phyloP scores from a whole-genome alignment of 106 monocot species.

The Narthecium ossifragum region DNA sequence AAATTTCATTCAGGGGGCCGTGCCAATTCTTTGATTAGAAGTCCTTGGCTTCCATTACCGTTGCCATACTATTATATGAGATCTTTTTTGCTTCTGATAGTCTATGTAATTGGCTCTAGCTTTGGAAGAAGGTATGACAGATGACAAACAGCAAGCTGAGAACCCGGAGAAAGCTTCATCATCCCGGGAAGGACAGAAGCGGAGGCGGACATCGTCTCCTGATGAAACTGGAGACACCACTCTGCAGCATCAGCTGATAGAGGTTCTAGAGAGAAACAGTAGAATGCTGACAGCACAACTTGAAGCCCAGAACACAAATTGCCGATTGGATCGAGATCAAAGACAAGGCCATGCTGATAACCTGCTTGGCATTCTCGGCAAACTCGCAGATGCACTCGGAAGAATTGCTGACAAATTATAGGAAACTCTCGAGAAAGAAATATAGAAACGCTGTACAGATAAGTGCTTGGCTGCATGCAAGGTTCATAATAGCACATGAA shows the following conservation, averaged over 20 bases:
- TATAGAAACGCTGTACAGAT: background rate
- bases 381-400: conserved; percentile 61
- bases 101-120: background rate
- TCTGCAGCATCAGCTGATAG: conserved; percentile 36
- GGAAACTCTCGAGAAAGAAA: background rate
- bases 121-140: conserved; percentile 24
- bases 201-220: conserved; percentile 14
- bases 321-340: conserved; percentile 62
- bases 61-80: too few relatives aligned
- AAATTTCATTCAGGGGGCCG: too few relatives aligned
- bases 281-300: conserved; percentile 52
- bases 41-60: too few relatives aligned
- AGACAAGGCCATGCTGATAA: conserved; percentile 42
- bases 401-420: conserved; percentile 74
- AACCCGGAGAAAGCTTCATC: conserved; percentile 22
- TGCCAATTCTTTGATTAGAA: too few relatives aligned
- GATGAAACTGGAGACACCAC: conserved; percentile 18
- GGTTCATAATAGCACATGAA: too few relatives aligned
- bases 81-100: too few relatives aligned
- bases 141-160: conserved; percentile 27
- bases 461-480: conserved; percentile 1
- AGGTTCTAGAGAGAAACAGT: conserved; percentile 50
- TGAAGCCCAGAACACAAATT: conserved; percentile 63
- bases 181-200: conserved; percentile 34
- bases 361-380: conserved; percentile 45